Evolutionary conservation across 441 rosid species (phyloP).

Genomic region (Dalechampia spathulata): DNA sequence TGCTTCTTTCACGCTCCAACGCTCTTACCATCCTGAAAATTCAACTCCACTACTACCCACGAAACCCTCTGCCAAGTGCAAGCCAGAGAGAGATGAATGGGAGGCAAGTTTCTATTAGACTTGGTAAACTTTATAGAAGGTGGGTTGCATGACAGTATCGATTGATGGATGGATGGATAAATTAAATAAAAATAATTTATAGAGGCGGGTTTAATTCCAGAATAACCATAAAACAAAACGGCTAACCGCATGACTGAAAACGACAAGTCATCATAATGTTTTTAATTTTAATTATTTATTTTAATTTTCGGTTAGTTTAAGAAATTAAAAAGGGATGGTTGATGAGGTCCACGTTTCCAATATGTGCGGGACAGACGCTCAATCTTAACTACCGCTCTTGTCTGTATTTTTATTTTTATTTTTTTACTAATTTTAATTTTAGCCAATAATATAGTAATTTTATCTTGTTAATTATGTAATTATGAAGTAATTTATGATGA

Average conservation of each 20-base stretch:
- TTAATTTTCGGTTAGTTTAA: slow-evolving; percentile 9
- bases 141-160: slow-evolving; percentile 22
- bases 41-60: background rate
- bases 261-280: background rate
- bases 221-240: slow-evolving; percentile 1
- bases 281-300: too few species aligned
- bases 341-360: slow-evolving; percentile 15
- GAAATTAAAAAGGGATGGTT: slow-evolving; percentile 15
- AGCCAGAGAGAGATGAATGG: background rate
- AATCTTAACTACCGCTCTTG: slow-evolving; percentile 8
- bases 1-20: slow-evolving; percentile 36
- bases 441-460: background rate
- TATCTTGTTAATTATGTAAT: too few species aligned
- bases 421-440: background rate
- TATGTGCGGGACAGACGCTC: slow-evolving; percentile 19
- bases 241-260: background rate
- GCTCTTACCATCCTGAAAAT: slow-evolving; percentile 47
- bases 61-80: too few species aligned
- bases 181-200: background rate
- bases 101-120: background rate
- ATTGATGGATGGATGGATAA: background rate
- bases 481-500: too few species aligned
- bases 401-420: too few species aligned
- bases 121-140: background rate
- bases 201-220: background rate